phyloP scores from a whole-genome alignment of 345 rosid genomes.

The Iberis pinnata region DNA sequence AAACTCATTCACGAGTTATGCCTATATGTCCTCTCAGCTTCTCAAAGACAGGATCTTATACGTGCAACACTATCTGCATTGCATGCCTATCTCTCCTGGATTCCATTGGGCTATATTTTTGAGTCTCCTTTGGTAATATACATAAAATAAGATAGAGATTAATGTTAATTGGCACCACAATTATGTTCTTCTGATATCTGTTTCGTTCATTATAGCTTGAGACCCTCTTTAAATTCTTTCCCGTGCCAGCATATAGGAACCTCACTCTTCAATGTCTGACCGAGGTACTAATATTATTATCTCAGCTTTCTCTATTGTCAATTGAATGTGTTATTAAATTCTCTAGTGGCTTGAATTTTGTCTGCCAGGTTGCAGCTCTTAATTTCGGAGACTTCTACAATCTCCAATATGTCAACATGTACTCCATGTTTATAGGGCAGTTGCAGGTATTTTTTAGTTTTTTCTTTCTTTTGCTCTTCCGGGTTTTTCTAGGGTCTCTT shows the following conservation, averaged over 20 bases:
- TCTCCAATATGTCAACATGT: constrained; percentile 73
- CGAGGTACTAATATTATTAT: constrained; percentile 45
- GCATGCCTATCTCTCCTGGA: constrained; percentile 99
- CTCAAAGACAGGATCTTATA: constrained; percentile 91
- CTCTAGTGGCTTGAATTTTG: constrained; percentile 8
- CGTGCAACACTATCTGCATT: constrained; percentile 88
- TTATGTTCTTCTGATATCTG: constrained; percentile 23
- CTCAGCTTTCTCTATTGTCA: constrained; percentile 6
- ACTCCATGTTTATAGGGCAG: constrained; percentile 69
- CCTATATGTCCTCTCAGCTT: constrained; percentile 89
- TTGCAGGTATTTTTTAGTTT: constrained; percentile 51
- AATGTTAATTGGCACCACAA: constrained; percentile 19
- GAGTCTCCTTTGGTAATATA: constrained; percentile 84
- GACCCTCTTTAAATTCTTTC: constrained; percentile 88
- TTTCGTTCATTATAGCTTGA: constrained; percentile 55
- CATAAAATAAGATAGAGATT: constrained; percentile 8
- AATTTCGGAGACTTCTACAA: constrained; percentile 85
- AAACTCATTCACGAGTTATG: constrained; percentile 98
- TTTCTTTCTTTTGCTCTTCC: constrained; percentile 1
- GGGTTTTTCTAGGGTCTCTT: not conserved
- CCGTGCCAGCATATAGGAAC: constrained; percentile 69
- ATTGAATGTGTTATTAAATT: constrained; percentile 1
- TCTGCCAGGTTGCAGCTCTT: constrained; percentile 79
- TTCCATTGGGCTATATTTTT: constrained; percentile 97
- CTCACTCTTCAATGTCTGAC: constrained; percentile 94